phyloP scores from a whole-genome alignment of 371 early-diverging fungal species.

The Umbelopsis sp. region DNA sequence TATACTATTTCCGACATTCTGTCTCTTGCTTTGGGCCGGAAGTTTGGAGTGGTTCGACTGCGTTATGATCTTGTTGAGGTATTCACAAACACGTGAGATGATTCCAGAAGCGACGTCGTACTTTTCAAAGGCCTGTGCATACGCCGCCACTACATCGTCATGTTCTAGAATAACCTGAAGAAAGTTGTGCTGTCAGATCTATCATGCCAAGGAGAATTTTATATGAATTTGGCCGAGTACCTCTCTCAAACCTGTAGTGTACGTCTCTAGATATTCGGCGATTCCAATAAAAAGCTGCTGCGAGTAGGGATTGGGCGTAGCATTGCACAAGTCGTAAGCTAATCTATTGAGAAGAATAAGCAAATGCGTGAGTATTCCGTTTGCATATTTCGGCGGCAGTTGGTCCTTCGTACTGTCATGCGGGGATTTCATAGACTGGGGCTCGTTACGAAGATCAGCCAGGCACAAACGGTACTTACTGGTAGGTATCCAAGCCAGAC shows the following conservation, averaged over 20 bases:
- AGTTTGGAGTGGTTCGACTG: conserved; percentile 22
- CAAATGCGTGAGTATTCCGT: not conserved
- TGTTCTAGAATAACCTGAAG: conserved; percentile 59
- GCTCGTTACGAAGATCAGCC: not conserved
- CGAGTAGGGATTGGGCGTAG: conserved; percentile 72
- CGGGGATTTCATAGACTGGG: not conserved
- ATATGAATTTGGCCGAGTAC: conserved; percentile 27
- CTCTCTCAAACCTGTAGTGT: conserved; percentile 57
- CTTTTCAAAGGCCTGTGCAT: conserved; percentile 73
- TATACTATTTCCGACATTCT: conserved; percentile 49
- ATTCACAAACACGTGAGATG: conserved; percentile 72
- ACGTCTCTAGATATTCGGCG: conserved; percentile 67
- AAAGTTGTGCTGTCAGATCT: conserved; percentile 3
- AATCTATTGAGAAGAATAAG: conserved; percentile 29
- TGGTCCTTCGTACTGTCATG: not conserved
- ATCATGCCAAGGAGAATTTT: not conserved
- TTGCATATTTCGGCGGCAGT: conserved; percentile 9
- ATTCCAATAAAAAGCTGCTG: conserved; percentile 73
- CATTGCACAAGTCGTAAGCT: conserved; percentile 71
- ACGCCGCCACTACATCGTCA: conserved; percentile 74
- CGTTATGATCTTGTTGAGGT: conserved; percentile 69
- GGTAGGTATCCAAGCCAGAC: conserved; percentile 76
- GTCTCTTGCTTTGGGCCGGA: conserved; percentile 39
- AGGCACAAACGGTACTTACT: conserved; percentile 41
- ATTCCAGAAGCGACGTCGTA: conserved; percentile 69